Evolutionary conservation across 2,329 filamentous ascomycete genomes (phyloP).

Genomic region (Anisogramma anomala): DNA sequence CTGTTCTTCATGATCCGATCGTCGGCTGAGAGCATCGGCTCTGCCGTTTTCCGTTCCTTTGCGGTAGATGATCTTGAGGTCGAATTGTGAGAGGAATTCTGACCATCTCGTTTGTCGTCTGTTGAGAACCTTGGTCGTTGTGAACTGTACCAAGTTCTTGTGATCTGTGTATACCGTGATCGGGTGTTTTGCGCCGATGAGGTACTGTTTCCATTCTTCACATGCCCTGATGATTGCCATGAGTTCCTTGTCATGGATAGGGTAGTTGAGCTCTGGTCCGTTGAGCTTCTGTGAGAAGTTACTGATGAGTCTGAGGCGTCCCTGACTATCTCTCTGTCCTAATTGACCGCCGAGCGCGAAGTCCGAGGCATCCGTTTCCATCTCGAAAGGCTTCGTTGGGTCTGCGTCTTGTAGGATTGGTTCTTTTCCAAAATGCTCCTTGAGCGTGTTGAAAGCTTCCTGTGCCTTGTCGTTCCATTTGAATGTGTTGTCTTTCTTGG

Average conservation of each 20-base stretch:
- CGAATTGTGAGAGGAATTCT: slow-evolving; percentile 17
- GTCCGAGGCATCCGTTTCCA: slow-evolving; percentile 18
- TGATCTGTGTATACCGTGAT: slow-evolving; percentile 17
- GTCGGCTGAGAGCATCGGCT: slow-evolving; percentile 15
- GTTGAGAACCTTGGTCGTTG: slow-evolving; percentile 18
- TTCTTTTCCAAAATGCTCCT: slow-evolving; percentile 11
- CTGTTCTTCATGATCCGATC: not conserved
- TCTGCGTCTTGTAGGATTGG: slow-evolving; percentile 16
- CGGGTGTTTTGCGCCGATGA: slow-evolving; percentile 13
- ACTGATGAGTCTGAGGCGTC: slow-evolving; percentile 1
- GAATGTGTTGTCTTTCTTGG: slow-evolving; percentile 14
- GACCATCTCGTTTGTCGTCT: slow-evolving; percentile 18
- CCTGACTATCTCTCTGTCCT: slow-evolving; percentile 11
- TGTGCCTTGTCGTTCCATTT: slow-evolving; percentile 5
- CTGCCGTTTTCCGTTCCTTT: slow-evolving; percentile 13
- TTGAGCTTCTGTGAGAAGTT: slow-evolving; percentile 16
- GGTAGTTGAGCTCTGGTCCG: slow-evolving; percentile 18
- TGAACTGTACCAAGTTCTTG: slow-evolving; percentile 22
- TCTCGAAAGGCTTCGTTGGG: slow-evolving; percentile 8
- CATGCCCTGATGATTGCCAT: slow-evolving; percentile 18
- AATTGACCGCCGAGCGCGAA: slow-evolving; percentile 15
- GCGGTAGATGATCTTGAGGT: slow-evolving; percentile 20
- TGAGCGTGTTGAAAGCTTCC: slow-evolving; percentile 17
- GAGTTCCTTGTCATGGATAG: slow-evolving; percentile 21
- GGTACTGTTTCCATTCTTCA: slow-evolving; percentile 19